Percentiles rank a stretch among this genome's conserved stretches.
Evolutionary conservation across 2,329 filamentous ascomycete species (phyloP).

Genomic region (Mycosphaerella arachidis): DNA sequence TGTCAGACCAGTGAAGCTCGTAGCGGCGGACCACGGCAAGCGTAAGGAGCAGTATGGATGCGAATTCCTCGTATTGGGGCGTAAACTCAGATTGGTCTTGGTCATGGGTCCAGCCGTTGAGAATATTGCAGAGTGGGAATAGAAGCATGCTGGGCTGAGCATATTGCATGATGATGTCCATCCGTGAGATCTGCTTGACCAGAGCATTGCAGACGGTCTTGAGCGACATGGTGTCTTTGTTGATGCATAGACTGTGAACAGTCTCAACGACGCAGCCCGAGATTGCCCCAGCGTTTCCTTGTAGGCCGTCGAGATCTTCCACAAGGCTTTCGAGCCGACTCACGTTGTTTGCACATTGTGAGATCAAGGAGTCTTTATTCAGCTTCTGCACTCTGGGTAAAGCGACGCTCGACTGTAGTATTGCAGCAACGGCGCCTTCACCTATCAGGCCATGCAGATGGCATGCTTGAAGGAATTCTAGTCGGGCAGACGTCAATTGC

Average conservation of each 20-base stretch:
- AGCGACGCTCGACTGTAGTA: conserved; percentile 78
- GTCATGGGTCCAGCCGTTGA: conserved; percentile 77
- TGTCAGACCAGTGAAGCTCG: conserved; percentile 57
- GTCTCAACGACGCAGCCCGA: conserved; percentile 60
- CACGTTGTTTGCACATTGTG: conserved; percentile 71
- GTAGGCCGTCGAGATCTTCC: conserved; percentile 79
- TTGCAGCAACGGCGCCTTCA: conserved; percentile 68
- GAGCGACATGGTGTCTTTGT: conserved; percentile 74
- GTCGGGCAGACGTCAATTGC: conserved; percentile 62
- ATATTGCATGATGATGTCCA: conserved; percentile 74
- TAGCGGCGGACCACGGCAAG: conserved; percentile 74
- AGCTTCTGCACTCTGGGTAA: conserved; percentile 70
- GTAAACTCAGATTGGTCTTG: conserved; percentile 79
- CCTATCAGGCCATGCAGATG: conserved; percentile 81
- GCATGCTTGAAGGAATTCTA: conserved; percentile 86
- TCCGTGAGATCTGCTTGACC: conserved; percentile 64
- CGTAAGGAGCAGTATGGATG: conserved; percentile 68
- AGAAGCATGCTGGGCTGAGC: conserved; percentile 66
- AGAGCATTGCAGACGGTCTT: conserved; percentile 69
- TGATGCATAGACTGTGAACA: conserved; percentile 59
- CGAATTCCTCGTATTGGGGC: conserved; percentile 81
- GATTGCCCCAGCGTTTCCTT: conserved; percentile 85
- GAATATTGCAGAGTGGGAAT: conserved; percentile 66
- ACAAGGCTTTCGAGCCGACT: conserved; percentile 72
- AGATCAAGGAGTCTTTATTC: conserved; percentile 70